Evolutionary conservation across 169 alveolate genomes (phyloP).

Genomic region (Blepharisma undulans): DNA sequence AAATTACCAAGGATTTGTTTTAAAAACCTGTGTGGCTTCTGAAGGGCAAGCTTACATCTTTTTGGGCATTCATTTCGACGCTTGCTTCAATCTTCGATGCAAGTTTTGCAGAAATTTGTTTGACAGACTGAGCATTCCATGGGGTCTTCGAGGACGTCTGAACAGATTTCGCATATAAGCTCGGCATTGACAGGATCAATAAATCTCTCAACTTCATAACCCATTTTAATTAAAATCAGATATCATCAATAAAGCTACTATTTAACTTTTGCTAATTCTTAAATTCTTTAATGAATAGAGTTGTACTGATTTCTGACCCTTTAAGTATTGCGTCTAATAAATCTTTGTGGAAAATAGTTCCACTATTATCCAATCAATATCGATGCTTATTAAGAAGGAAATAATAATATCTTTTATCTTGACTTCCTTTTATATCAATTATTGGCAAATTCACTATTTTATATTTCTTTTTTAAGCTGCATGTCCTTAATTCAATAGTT

Average conservation of each 20-base stretch:
- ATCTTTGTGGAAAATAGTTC: background rate
- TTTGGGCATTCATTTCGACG: slow-evolving; percentile 12
- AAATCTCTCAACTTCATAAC: slow-evolving; percentile 6
- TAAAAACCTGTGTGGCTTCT: slow-evolving; percentile 28
- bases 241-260: background rate
- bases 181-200: slow-evolving; percentile 4
- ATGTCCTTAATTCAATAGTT: background rate
- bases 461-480: background rate
- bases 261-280: background rate
- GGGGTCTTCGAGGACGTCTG: slow-evolving; percentile 34
- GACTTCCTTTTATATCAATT: background rate
- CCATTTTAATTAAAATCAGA: slow-evolving; percentile 18
- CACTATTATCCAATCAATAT: background rate
- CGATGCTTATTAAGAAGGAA: background rate
- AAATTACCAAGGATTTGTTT: background rate
- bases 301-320: background rate
- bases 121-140: slow-evolving; percentile 25
- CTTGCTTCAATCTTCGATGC: slow-evolving; percentile 5
- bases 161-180: slow-evolving; percentile 19
- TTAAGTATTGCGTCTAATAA: slow-evolving; percentile 19
- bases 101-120: slow-evolving; percentile 2
- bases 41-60: background rate
- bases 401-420: background rate
- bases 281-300: background rate
- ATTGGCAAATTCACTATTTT: background rate